Percentiles rank a stretch among this genome's conserved stretches.
Evolutionary conservation across 192 early-diverging fungal genomes (phyloP).

Genomic region (Phlyctochytrium planicorne): DNA sequence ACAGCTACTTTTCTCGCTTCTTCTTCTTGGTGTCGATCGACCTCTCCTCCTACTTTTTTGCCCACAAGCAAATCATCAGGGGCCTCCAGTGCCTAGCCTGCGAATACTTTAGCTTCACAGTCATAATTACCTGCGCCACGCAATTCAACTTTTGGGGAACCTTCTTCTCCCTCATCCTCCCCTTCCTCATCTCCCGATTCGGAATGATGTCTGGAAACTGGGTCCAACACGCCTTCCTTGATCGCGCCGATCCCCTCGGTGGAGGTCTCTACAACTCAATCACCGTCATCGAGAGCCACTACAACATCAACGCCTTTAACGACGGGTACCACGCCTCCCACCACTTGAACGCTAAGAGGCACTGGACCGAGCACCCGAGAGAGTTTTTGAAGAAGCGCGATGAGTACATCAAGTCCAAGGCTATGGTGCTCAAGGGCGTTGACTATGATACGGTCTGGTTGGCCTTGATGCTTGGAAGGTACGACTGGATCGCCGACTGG

Average conservation of each 20-base stretch:
- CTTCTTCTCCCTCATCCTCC: slow-evolving; percentile 24
- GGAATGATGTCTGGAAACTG: slow-evolving; percentile 51
- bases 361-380: slow-evolving; percentile 47
- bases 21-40: slow-evolving; percentile 29
- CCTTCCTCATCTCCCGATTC: slow-evolving; percentile 32
- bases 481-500: slow-evolving; percentile 23
- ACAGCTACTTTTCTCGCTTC: slow-evolving; percentile 41
- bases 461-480: slow-evolving; percentile 32
- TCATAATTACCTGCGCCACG: slow-evolving; percentile 10
- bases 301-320: slow-evolving; percentile 41
- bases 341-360: slow-evolving; percentile 43
- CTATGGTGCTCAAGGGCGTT: slow-evolving; percentile 27
- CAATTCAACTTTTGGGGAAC: slow-evolving; percentile 23
- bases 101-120: slow-evolving; percentile 17
- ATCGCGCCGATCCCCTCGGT: slow-evolving; percentile 27
- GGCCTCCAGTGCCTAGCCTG: slow-evolving; percentile 8
- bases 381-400: slow-evolving; percentile 19
- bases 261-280: slow-evolving; percentile 36
- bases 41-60: slow-evolving; percentile 34
- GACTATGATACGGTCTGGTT: slow-evolving; percentile 36
- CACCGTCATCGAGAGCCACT: slow-evolving; percentile 31
- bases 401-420: slow-evolving; percentile 29
- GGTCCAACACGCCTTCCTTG: slow-evolving; percentile 47
- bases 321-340: slow-evolving; percentile 52
- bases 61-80: slow-evolving; percentile 16